Percentiles rank a stretch among this genome's conserved stretches.
Conservation (phyloP, 1,139 yeast species). For the Meyerozyma guilliermondii region DNA sequence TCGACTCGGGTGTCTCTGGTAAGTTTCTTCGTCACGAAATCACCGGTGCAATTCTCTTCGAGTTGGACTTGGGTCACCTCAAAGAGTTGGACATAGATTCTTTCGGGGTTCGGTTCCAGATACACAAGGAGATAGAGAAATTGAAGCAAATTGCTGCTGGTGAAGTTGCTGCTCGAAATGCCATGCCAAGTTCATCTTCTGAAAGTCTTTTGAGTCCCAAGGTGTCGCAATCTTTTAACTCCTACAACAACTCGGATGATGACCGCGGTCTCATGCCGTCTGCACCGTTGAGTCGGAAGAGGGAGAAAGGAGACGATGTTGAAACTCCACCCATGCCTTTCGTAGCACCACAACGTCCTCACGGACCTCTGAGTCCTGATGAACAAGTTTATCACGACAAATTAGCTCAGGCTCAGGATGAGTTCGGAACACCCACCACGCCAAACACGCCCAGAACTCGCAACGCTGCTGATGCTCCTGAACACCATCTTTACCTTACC, state of each 20-base stretch:
- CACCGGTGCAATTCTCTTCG: conserved; percentile 78
- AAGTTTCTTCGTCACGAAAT: conserved; percentile 85
- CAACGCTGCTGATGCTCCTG: conserved; percentile 9
- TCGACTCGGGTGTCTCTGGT: conserved; percentile 66
- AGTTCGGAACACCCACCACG: conserved; percentile 17
- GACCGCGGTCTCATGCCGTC: background rate
- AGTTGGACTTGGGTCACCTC: conserved; percentile 77
- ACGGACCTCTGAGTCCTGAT: conserved; percentile 31
- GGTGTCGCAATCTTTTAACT: background rate
- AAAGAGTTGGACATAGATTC: conserved; percentile 89
- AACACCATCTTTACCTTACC: conserved; percentile 17
- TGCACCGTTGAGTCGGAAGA: background rate
- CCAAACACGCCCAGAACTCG: background rate
- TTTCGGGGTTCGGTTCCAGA: conserved; percentile 92
- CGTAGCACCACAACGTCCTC: conserved; percentile 60
- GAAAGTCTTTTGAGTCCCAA: conserved; percentile 1
- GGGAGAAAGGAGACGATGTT: background rate
- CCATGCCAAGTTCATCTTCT: conserved; percentile 1
- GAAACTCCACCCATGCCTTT: conserved; percentile 21
- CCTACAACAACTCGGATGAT: background rate
- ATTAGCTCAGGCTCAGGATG: conserved; percentile 8
- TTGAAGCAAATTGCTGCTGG: conserved; percentile 32
- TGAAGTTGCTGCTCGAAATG: conserved; percentile 8
- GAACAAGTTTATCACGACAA: background rate
- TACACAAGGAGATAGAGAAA: conserved; percentile 81